Percentiles rank a stretch among this genome's conserved stretches.
Evolutionary conservation across 2,329 filamentous ascomycete species (phyloP).

Genomic region (Verticillium albo-atrum): DNA sequence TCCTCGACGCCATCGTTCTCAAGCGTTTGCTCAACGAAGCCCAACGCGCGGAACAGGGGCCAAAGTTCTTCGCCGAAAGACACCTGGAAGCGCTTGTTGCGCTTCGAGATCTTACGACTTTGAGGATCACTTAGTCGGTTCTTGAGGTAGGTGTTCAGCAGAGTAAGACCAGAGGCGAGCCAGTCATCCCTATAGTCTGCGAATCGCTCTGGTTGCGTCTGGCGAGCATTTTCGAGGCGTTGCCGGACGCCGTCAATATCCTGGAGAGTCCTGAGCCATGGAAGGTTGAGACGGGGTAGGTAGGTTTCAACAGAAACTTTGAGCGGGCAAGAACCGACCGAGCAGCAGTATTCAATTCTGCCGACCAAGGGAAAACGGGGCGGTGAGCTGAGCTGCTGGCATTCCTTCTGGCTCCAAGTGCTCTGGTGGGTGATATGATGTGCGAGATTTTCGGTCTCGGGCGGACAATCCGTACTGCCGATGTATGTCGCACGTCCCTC

Average conservation of each 20-base stretch:
- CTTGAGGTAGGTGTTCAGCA: constrained; percentile 47
- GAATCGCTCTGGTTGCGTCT: constrained; percentile 44
- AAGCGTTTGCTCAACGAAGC: constrained; percentile 37
- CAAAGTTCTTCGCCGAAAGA: constrained; percentile 48
- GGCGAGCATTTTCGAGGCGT: constrained; percentile 32
- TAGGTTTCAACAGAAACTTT: constrained; percentile 43
- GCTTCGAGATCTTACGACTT: constrained; percentile 43
- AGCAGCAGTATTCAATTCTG: constrained; percentile 32
- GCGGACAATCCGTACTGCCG: not conserved
- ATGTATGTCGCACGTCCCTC: not conserved
- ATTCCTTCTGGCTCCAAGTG: not conserved
- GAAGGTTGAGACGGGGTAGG: constrained; percentile 38
- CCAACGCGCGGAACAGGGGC: constrained; percentile 42
- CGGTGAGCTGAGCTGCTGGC: not conserved
- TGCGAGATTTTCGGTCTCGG: constrained; percentile 4
- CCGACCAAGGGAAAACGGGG: constrained; percentile 15
- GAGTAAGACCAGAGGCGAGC: constrained; percentile 33
- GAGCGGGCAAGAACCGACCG: constrained; percentile 34
- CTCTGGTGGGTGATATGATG: constrained; percentile 9
- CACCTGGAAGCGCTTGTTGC: constrained; percentile 53
- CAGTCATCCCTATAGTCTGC: constrained; percentile 35
- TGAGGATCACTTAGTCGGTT: constrained; percentile 37
- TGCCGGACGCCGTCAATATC: constrained; percentile 39
- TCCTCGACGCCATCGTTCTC: constrained; percentile 34
- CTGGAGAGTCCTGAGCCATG: constrained; percentile 37